Evolutionary conservation across 2,329 filamentous ascomycete genomes (phyloP).

Genomic region (Claviceps arundinis): DNA sequence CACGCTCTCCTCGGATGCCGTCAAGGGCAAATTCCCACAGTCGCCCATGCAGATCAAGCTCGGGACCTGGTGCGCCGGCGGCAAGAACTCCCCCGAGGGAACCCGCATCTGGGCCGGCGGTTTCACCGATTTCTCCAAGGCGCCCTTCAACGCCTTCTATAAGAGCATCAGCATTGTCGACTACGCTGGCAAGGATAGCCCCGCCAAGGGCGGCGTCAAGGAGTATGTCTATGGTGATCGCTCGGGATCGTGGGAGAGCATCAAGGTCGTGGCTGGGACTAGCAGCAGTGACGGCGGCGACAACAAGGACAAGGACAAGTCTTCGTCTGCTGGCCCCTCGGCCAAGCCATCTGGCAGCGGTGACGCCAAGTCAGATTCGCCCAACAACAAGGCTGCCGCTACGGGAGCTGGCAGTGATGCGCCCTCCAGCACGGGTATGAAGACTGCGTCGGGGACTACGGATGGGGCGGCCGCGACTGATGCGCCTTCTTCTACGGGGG

Average conservation of each 20-base stretch:
- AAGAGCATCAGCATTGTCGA: constrained; percentile 31
- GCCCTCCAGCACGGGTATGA: constrained; percentile 9
- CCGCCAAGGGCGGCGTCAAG: constrained; percentile 22
- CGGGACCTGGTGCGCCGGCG: constrained; percentile 52
- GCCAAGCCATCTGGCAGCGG: constrained; percentile 13
- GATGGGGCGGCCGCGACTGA: constrained; percentile 6
- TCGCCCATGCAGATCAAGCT: constrained; percentile 60
- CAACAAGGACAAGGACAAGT: constrained; percentile 33
- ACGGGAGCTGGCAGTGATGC: constrained; percentile 3
- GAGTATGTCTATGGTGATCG: constrained; percentile 29
- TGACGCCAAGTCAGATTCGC: constrained; percentile 29
- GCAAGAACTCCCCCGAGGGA: constrained; percentile 46
- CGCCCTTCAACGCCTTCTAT: constrained; percentile 30
- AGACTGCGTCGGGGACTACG: constrained; percentile 7
- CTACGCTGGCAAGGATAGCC: constrained; percentile 25
- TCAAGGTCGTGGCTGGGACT: constrained; percentile 53
- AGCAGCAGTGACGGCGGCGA: constrained; percentile 25
- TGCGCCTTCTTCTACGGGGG: not conserved
- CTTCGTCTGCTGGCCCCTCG: constrained; percentile 39
- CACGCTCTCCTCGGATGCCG: constrained; percentile 43
- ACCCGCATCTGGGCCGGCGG: constrained; percentile 63
- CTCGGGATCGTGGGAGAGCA: constrained; percentile 29
- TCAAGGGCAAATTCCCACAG: constrained; percentile 51
- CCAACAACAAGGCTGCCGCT: constrained; percentile 19
- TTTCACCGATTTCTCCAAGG: constrained; percentile 28